Base-by-base conservation (phyloP, 1,284 basidiomycete species). In the Ceratobasidium sp. region DNA sequence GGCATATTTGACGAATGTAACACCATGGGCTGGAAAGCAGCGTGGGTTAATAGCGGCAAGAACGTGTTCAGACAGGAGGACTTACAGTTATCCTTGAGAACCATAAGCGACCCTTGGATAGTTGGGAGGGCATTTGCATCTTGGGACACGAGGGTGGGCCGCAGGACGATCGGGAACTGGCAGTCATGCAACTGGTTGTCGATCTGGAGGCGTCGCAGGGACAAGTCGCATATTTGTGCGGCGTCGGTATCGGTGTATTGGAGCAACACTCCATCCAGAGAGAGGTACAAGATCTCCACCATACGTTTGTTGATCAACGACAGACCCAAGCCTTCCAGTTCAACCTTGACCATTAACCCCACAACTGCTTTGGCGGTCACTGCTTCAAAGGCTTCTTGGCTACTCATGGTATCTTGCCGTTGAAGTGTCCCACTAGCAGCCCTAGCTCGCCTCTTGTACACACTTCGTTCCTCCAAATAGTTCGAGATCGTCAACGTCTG, bases 101-200 rank as follows among this genome's bases (percentile, higher is more conserved):
- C 88, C 68, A 96, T 90, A 1, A 96, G 82, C 3, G 93, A 94
- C 0, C 87, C 87, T 78, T 99, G 96, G 47, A 99, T 83, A 1
- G 94, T 96, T 3, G 97, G 97, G 71, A 95, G 87, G 72, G 87
- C 89, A 34, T 85, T 85, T 52, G 87, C 86, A 75, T 96, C 92
- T 77, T 91, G 93, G 2, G 91, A 85, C 43, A 99, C 86, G 0
- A 94, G 93, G 1, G 94, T 96, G 0, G 97, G 97, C 77, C 99
- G 97, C 43, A 99, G 83, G 65, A 99, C 88, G 71, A 99, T 96
- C 0, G 97, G 96, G 83, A 92, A 99, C 15, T 96, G 79, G 22
- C 94, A 95, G 70, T 98, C 97, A 73, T 98, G 96, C 7, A 99
- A 85, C 78, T 99, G 97, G 77, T 99, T 99, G 80, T 98, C 96